Conservation (phyloP, 164 flowering plant genomes). For the Santalum album region DNA sequence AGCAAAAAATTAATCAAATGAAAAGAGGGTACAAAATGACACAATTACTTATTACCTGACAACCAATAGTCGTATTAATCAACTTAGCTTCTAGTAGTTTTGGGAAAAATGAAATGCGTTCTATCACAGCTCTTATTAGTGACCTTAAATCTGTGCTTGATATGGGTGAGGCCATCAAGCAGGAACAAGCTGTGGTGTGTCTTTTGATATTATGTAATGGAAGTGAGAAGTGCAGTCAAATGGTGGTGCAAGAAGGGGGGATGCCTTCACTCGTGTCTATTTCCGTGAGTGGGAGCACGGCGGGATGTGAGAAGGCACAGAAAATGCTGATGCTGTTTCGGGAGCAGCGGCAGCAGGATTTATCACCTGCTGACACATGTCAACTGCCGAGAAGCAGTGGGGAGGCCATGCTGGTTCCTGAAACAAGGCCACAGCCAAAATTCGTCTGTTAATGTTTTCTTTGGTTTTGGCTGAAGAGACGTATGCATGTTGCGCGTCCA, state of each 20-base stretch:
- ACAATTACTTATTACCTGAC: no score
- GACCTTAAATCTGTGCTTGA: constrained; percentile 55
- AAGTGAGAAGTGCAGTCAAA: constrained; percentile 52
- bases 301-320: constrained; percentile 88
- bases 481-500: no score
- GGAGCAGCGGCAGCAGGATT: constrained; percentile 74
- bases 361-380: constrained; percentile 26
- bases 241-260: constrained; percentile 89
- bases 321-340: constrained; percentile 80
- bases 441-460: no score
- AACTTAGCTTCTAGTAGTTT: constrained; percentile 48
- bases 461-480: no score
- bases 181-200: constrained; percentile 79
- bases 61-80: constrained; percentile 55
- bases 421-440: constrained; percentile 43
- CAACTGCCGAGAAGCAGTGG: constrained; percentile 14
- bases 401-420: constrained; percentile 8
- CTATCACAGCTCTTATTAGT: constrained; percentile 40
- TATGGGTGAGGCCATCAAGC: constrained; percentile 60
- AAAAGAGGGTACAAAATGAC: no score
- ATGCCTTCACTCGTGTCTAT: constrained; percentile 85
- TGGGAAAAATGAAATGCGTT: constrained; percentile 48
- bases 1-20: no score
- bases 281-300: constrained; percentile 72
- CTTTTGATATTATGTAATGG: constrained; percentile 55